phyloP scores from a whole-genome alignment of 1,284 basidiomycete species.

The Melampsora larici-populina region DNA sequence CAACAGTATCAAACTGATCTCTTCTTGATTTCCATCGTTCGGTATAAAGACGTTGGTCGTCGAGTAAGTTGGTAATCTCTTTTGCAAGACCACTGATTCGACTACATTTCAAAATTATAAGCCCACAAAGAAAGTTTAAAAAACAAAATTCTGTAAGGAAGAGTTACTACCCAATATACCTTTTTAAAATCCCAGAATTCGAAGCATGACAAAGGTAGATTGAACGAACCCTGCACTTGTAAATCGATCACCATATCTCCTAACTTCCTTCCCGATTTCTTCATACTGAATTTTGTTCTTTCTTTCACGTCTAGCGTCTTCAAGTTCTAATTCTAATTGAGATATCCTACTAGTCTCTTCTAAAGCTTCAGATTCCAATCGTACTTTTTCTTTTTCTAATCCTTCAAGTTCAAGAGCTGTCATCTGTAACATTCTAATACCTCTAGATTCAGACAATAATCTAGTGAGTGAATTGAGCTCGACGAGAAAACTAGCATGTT shows the following conservation, averaged over 20 bases:
- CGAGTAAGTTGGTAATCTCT: slow-evolving; percentile 30
- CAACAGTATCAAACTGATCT: slow-evolving; percentile 38
- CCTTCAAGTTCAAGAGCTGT: slow-evolving; percentile 1
- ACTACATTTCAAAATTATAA: background rate
- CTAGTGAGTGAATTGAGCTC: slow-evolving; percentile 4
- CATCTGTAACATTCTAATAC: background rate
- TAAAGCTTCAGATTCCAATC: slow-evolving; percentile 6
- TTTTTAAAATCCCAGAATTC: background rate
- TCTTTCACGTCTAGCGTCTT: slow-evolving; percentile 25
- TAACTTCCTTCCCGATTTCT: slow-evolving; percentile 39
- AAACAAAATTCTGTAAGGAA: slow-evolving; percentile 8
- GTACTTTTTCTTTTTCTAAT: slow-evolving; percentile 1
- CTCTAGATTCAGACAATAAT: slow-evolving; percentile 12
- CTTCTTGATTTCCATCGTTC: slow-evolving; percentile 32
- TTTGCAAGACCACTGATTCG: slow-evolving; percentile 32
- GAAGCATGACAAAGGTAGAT: slow-evolving; percentile 1
- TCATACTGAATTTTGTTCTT: slow-evolving; percentile 38
- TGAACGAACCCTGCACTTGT: slow-evolving; percentile 37
- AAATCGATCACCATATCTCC: slow-evolving; percentile 39
- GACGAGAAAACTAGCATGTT: slow-evolving; percentile 17
- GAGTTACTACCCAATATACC: background rate
- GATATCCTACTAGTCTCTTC: slow-evolving; percentile 7
- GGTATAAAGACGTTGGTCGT: slow-evolving; percentile 35
- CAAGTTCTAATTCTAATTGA: slow-evolving; percentile 26
- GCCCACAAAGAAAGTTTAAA: background rate